Percentiles rank a stretch among this genome's conserved stretches.
These are phyloP conservation scores for Xylaria arbuscula DNA, from an alignment of 2,329 filamentous ascomycete genomes.

Conservation along the genomic window DNA sequence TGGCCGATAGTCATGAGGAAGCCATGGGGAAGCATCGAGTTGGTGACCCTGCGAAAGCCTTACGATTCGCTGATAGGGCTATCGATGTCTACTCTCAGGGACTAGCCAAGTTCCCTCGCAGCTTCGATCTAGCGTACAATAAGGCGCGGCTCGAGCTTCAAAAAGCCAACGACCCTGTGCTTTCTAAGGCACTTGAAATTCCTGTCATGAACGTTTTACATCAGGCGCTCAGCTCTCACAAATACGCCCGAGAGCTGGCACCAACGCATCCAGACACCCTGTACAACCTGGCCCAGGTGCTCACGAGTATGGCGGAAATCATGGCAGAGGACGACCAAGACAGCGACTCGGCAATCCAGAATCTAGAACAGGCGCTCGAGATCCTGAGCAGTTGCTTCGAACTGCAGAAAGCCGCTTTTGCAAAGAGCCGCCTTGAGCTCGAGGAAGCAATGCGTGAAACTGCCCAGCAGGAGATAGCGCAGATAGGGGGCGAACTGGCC, in stretches of 20 bases:
- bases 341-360: constrained; percentile 54
- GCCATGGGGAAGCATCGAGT: constrained; percentile 79
- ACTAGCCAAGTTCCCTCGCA: constrained; percentile 67
- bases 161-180: constrained; percentile 72
- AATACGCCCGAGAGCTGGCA: constrained; percentile 68
- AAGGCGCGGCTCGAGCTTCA: constrained; percentile 79
- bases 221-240: constrained; percentile 72
- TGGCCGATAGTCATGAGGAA: constrained; percentile 76
- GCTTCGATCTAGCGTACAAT: constrained; percentile 80
- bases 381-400: constrained; percentile 57
- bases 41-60: constrained; percentile 72
- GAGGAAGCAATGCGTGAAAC: constrained; percentile 42
- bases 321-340: constrained; percentile 63
- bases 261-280: constrained; percentile 73
- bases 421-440: constrained; percentile 45
- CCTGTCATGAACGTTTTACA: constrained; percentile 66
- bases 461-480: constrained; percentile 44
- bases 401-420: constrained; percentile 58
- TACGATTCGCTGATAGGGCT: constrained; percentile 69
- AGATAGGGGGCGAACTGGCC: background rate
- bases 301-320: constrained; percentile 73
- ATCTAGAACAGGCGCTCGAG: constrained; percentile 50
- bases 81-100: constrained; percentile 74
- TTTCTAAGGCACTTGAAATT: constrained; percentile 68
- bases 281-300: constrained; percentile 78